These are phyloP conservation scores for Arthonia radiata DNA, from an alignment of 495 filamentous ascomycete genomes.

Conservation along the genomic window DNA sequence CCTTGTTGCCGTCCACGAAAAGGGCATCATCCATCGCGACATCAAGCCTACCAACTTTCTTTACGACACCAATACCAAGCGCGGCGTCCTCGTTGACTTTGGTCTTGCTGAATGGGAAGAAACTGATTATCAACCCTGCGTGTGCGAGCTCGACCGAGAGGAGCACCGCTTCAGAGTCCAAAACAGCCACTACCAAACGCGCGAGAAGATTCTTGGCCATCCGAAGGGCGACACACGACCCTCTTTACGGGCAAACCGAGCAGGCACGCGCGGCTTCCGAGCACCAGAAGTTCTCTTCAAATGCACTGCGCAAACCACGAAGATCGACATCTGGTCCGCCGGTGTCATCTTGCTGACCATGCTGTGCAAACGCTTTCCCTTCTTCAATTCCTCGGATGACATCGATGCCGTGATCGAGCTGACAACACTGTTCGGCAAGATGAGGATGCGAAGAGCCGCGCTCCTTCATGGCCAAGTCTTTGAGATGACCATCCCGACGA, in stretches of 20 bases:
- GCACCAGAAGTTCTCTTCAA: constrained; percentile 94
- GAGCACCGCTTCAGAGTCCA: constrained; percentile 13
- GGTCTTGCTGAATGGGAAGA: constrained; percentile 72
- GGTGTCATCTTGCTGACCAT: constrained; percentile 87
- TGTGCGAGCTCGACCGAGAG: constrained; percentile 29
- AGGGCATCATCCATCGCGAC: constrained; percentile 76
- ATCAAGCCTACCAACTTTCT: constrained; percentile 99
- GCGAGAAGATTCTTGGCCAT: constrained; percentile 35
- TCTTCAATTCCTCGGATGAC: constrained; percentile 94
- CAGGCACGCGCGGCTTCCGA: constrained; percentile 87
- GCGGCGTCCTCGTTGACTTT: constrained; percentile 89
- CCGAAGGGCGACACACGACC: constrained; percentile 71
- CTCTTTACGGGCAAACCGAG: constrained; percentile 73
- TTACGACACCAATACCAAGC: constrained; percentile 57
- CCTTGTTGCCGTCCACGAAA: constrained; percentile 54
- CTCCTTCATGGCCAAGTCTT: constrained; percentile 67
- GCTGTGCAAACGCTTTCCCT: constrained; percentile 73
- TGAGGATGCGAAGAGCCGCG: constrained; percentile 58
- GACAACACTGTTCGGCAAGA: constrained; percentile 74
- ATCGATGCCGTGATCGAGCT: constrained; percentile 95
- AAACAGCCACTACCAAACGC: constrained; percentile 15
- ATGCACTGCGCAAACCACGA: constrained; percentile 80
- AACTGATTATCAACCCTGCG: constrained; percentile 43
- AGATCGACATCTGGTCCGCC: constrained; percentile 86
- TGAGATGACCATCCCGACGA: constrained; percentile 73